These are phyloP conservation scores for Albifimbria verrucaria DNA, from an alignment of 2,329 filamentous ascomycete species.

Conservation along the genomic window DNA sequence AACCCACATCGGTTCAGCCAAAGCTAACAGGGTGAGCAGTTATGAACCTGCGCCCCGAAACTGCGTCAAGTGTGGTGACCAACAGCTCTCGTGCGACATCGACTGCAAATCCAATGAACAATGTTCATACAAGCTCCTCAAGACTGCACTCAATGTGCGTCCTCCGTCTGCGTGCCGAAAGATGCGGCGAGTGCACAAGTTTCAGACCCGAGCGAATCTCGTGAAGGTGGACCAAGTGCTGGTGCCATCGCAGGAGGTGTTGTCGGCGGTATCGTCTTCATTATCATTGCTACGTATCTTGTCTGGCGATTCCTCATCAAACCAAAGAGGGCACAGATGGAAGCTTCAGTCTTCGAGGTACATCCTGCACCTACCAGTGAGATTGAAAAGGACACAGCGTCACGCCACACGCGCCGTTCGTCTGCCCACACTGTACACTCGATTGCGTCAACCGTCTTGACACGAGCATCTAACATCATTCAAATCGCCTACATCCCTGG, in stretches of 20 bases:
- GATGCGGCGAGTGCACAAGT: conserved; percentile 1
- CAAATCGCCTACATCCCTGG: conserved; percentile 99
- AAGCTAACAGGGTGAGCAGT: too few species aligned
- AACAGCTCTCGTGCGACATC: too few species aligned
- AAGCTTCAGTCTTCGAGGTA: conserved; percentile 53
- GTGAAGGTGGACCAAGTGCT: conserved; percentile 56
- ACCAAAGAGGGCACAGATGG: conserved; percentile 63
- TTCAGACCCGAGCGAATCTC: conserved; percentile 11
- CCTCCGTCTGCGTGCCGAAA: conserved; percentile 41
- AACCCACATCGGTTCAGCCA: too few species aligned
- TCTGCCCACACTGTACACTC: conserved; percentile 86
- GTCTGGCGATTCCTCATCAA: conserved; percentile 89
- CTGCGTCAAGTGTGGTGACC: too few species aligned
- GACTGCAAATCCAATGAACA: too few species aligned
- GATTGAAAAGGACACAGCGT: conserved; percentile 44
- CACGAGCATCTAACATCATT: conserved; percentile 96
- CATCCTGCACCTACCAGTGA: conserved; percentile 43
- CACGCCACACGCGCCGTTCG: conserved; percentile 52
- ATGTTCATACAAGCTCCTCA: conserved; percentile 43
- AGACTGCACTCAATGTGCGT: conserved; percentile 44
- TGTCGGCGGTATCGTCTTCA: conserved; percentile 73
- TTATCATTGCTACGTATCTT: conserved; percentile 73
- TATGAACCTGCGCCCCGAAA: too few species aligned
- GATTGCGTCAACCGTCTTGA: conserved; percentile 92
- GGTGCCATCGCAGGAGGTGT: conserved; percentile 92